Base-by-base conservation (phyloP, 805 yeast species). In the Metschnikowia noctiluminum region DNA sequence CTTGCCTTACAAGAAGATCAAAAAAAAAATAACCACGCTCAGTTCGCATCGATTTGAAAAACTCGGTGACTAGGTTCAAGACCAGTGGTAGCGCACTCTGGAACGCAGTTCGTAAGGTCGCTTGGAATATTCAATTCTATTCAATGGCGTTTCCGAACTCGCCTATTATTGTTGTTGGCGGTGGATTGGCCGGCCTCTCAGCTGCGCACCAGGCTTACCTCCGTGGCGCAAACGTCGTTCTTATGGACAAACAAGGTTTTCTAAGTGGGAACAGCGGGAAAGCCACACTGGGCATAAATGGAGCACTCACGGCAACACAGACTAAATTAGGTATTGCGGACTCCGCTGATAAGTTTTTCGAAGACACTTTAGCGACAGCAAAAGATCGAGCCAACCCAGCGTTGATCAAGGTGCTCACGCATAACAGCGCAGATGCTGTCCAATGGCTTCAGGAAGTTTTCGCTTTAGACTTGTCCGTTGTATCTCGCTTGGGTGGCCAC, bases 401-500 rank as follows among this genome's bases (percentile, higher is more conserved):
- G 2, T 71, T 88, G 54, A 84, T 85, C 65, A 66, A 71, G 31
- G 84, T 80, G 6, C 69, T 88, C 51, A 77, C 86, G 1, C 66
- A 75, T 48, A 81, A 84, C 39, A 82, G 89, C 2, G 81, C 79
- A 6, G 77, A 73, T 38, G 91, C 94, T 0, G 77, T 88, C 42
- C 79, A 79, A 42, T 88, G 95, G 92, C 73, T 88, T 44, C 85
- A 84, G 55, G 74, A 78, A 30, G 77, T 74, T 5, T 81, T 87
- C 56, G 76, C 73, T 7, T 67, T 87, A 43, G 87, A 84, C 57
- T 68, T 88, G 48, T 77, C 86, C 7, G 71, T 83, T 13, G 85
- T 88, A 11, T 78, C 88, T n/a, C 79, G 87, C 57, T 66, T 88
- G 38, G 96, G 96, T 28, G 96, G 96, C 2, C 95, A 88, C 61